Base-by-base conservation (phyloP, 106 monocot species). In the Hemerocallis citrina region DNA sequence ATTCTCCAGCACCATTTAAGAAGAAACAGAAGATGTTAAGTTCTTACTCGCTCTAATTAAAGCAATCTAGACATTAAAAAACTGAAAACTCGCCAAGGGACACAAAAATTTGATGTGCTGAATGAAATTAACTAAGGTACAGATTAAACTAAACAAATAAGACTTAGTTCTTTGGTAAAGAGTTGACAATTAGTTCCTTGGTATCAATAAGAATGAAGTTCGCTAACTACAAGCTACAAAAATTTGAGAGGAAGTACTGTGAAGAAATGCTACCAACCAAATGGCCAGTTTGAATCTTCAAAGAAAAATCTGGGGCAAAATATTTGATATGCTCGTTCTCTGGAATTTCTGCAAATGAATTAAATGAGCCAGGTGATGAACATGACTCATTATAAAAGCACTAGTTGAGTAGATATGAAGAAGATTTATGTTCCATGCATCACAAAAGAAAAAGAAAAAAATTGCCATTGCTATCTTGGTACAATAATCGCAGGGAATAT, bases 301-400 rank as follows among this genome's bases (percentile, higher is more conserved):
- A 73, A 22, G 81, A 78, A 74, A 71, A 84, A 62, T 88, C 88
- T 8, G 92, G 92, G 27, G 78, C 84, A 72, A 92, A 92, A 67
- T 92, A 92, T 47, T 74, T 59, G 41, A 75, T 81, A 67, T 92
- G 88, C 5, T 84, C 92, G 57, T 92, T 92, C 0, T 81, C 79
- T 17, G 92, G 92, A 76, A 92, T 92, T 57, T 77, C 92, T 92
- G 88, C 65, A 71, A 71, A 14, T 11, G 43, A n/a, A 52, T 62
- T 39, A 44, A 7, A 34, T 5, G 61, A 32, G 30, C 15, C 33
- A 35, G 42, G 44, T 35, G 16, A 37, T 12, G 4, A 58, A 34
- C 2, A 50, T 32, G 51, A 23, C 52, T 10, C 12, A 7, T 52
- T 8, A 25, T n/a, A 28, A 12, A 52, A 52, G 10, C 52, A 6